Base-by-base conservation (phyloP, 495 filamentous ascomycete species). In the Terfezia boudieri region DNA sequence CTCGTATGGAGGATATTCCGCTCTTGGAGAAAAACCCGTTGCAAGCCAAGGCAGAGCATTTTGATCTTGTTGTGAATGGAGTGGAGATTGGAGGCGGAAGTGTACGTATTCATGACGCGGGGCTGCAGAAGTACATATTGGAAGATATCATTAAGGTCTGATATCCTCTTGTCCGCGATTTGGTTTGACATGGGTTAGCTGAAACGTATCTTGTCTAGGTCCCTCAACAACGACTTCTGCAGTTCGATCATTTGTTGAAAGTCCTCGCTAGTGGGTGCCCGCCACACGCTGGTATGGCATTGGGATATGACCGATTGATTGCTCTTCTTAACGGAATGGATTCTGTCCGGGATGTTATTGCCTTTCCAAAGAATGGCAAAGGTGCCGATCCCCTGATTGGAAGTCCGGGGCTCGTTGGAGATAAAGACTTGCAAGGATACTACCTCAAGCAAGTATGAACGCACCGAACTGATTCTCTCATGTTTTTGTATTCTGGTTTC, bases 21-120 rank as follows among this genome's bases (percentile, higher is more conserved):
- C 64, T 87, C 2, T 76, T 95, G 9, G 67, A 74, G 17, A 79
- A 76, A 6, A 72, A 86, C 53, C 92, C 90, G 2, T 71, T 82
- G 9, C 68, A 74, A 55, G 87, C 75, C 0, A 74, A 73, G 38
- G 88, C 76, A 1, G 87, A 93, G 64, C 84, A 92, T 65, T 98
- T 93, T 66, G 90, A 98, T 62, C 74, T 98, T 14, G 90, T 98
- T 11, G 76, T 96, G 55, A 98, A 98, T 63, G 90, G 90, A 14
- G 78, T 94, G 12, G 90, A 98, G 67, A 74, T 98, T 32, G 90
- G 90, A 46, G 90, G 90, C 11, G 90, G 90, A 9, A 92, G 84
- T 66, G 76, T 83, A 10, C 86, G 90, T 72, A 95, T 96, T 55
- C 90, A 98, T 68, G 74, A 84, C 61, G 79, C 85, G 9, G 74